These are phyloP conservation scores for Canavalia ensiformis DNA, from an alignment of 306 rosid genomes.

Conservation along the genomic window DNA sequence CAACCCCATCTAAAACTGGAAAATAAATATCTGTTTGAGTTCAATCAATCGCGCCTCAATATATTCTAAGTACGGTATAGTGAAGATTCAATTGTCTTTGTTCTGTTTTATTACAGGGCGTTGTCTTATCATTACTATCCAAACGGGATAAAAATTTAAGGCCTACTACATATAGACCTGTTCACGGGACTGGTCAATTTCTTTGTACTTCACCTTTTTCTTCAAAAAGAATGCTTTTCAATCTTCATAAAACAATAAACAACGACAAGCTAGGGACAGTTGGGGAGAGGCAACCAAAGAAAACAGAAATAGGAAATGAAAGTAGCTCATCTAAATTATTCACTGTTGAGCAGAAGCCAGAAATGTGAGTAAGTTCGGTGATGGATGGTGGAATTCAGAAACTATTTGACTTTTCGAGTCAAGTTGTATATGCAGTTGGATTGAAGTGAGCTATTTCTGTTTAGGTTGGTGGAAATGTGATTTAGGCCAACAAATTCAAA, in stretches of 20 bases:
- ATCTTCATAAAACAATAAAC: background rate
- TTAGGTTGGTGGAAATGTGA: slow-evolving; percentile 20
- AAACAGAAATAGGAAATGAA: background rate
- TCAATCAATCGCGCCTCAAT: background rate
- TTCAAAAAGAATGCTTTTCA: background rate
- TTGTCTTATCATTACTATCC: background rate
- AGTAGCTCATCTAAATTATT: slow-evolving; percentile 47
- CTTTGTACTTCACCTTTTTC: background rate
- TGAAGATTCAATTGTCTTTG: background rate
- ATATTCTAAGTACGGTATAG: background rate
- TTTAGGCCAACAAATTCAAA: slow-evolving; percentile 46
- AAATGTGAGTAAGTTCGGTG: slow-evolving; percentile 37
- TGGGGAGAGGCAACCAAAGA: background rate
- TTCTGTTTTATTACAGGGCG: background rate
- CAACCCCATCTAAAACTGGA: slow-evolving; percentile 7
- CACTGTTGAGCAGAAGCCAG: slow-evolving; percentile 26
- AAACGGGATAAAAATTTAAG: background rate
- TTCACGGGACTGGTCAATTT: background rate
- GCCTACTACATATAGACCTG: background rate
- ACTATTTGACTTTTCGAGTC: slow-evolving; percentile 35
- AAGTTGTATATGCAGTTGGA: slow-evolving; percentile 8
- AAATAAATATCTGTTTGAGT: background rate
- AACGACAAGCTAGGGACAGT: background rate
- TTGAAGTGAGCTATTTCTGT: background rate
- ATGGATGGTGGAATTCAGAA: slow-evolving; percentile 37